Evolutionary conservation across 2,329 filamentous ascomycete genomes (phyloP), one percentile per base, ranked within the genome.

Genomic region (Verticillium nonalfalfae): DNA sequence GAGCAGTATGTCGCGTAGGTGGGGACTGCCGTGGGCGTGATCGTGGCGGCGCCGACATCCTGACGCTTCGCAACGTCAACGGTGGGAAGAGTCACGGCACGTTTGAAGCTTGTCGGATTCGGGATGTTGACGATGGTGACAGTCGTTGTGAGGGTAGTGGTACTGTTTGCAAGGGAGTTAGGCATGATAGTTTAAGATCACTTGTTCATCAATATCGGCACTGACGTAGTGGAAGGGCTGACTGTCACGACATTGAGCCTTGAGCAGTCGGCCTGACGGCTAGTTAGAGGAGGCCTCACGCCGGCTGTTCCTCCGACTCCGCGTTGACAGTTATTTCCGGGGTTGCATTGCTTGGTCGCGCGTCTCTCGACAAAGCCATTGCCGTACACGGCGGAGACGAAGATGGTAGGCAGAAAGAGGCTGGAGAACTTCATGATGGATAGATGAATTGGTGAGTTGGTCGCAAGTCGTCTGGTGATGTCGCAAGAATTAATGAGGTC

Each of bases 281-380:
- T 57, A 2, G 55, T 38, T 9, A 57, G 55, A n/a, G 55, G 55
- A 11, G 55, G 55, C 55, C 34, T 57, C 7, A 57, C 31, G 11
- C 55, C 55, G 40, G 58, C 56, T 40, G 57, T 40, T 31, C 61
- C 61, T 21, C 31, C 35, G 7, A 60, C 61, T 26, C 40, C 59
- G 15, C 61, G 55, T 39, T 60, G 58, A 50, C 61, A 62, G 61
- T 59, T 60, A 56, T 62, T 62, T 55, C 55, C 55, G 34, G 21
- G 21, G 10, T 58, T 58, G 56, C 59, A 60, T 26, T 52, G 45
- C 33, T 31, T 36, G 13, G 55, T 57, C n/a, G 55, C 55, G 7
- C 55, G 55, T 15, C 33, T 38, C 4, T 57, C 55, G 10, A 57
- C n/a, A 18, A 52, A 52, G 15, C 55, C 55, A 34, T 57, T 15